Conservation (phyloP, 345 rosid species). For the Pseudoturritis turrita region DNA sequence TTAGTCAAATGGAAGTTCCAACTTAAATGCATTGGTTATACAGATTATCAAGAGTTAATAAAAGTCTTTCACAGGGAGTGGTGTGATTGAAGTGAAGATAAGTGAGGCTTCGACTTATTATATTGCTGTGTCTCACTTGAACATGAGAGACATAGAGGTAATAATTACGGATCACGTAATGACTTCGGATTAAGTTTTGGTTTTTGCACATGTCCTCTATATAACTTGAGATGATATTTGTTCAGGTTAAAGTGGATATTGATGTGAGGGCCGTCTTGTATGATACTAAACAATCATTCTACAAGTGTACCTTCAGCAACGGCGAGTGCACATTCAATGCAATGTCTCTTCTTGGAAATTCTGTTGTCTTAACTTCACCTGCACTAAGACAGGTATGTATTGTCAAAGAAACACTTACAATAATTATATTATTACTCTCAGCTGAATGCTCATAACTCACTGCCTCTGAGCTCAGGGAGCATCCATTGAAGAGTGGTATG, state of each 20-base stretch:
- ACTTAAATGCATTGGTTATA: slow-evolving; percentile 7
- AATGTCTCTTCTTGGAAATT: slow-evolving; percentile 50
- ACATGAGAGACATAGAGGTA: slow-evolving; percentile 63
- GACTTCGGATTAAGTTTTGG: not conserved
- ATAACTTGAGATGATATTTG: slow-evolving; percentile 7
- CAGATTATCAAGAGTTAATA: not conserved
- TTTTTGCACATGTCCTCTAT: not conserved
- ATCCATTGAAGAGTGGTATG: slow-evolving; percentile 45
- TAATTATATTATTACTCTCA: not conserved
- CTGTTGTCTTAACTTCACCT: slow-evolving; percentile 60
- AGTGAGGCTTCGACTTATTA: slow-evolving; percentile 51
- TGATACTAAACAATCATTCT: slow-evolving; percentile 62
- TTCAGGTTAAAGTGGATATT: slow-evolving; percentile 63
- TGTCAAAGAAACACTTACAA: not conserved
- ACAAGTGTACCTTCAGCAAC: slow-evolving; percentile 55
- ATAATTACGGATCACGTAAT: not conserved
- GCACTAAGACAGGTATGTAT: slow-evolving; percentile 41
- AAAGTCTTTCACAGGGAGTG: slow-evolving; percentile 47
- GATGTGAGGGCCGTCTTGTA: slow-evolving; percentile 50
- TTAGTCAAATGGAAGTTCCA: slow-evolving; percentile 33
- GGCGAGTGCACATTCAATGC: slow-evolving; percentile 44
- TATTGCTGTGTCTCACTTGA: slow-evolving; percentile 63
- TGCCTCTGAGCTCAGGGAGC: slow-evolving; percentile 41
- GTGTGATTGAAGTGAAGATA: slow-evolving; percentile 47
- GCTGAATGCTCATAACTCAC: not conserved